Conservation (phyloP, 345 rosid species). For the Aquilaria malaccensis region DNA sequence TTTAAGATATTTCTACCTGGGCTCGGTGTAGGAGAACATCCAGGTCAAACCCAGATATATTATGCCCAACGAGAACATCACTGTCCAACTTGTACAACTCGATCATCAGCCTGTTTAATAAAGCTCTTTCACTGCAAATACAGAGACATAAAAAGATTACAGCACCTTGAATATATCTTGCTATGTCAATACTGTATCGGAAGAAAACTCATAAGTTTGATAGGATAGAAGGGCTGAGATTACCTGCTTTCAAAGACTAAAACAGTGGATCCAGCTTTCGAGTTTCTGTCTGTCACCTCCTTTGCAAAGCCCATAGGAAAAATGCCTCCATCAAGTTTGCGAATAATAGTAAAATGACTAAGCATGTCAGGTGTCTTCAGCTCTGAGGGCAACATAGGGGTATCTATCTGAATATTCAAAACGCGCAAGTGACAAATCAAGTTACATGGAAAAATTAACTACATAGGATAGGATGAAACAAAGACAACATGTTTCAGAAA, state of each 20-base stretch:
- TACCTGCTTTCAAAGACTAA: constrained; percentile 82
- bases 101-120: constrained; percentile 80
- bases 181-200: constrained; percentile 3
- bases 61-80: constrained; percentile 96
- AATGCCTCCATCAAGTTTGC: constrained; percentile 87
- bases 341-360: constrained; percentile 83
- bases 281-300: constrained; percentile 78
- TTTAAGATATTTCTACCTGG: constrained; percentile 45
- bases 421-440: constrained; percentile 10
- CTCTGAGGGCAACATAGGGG: constrained; percentile 86
- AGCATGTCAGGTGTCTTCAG: constrained; percentile 75
- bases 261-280: constrained; percentile 67
- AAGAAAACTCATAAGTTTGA: constrained; percentile 3
- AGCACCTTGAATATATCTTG: neutral
- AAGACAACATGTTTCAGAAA: neutral
- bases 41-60: constrained; percentile 95
- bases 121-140: constrained; percentile 84
- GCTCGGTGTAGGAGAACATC: constrained; percentile 92
- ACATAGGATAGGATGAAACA: neutral
- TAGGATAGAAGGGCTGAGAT: constrained; percentile 11
- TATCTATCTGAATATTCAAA: constrained; percentile 66
- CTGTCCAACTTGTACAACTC: constrained; percentile 83
- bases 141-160: constrained; percentile 7
- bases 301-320: constrained; percentile 94
- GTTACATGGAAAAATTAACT: constrained; percentile 11